Conservation (phyloP, 2,329 filamentous ascomycete genomes). For the Cordyceps cicadae region DNA sequence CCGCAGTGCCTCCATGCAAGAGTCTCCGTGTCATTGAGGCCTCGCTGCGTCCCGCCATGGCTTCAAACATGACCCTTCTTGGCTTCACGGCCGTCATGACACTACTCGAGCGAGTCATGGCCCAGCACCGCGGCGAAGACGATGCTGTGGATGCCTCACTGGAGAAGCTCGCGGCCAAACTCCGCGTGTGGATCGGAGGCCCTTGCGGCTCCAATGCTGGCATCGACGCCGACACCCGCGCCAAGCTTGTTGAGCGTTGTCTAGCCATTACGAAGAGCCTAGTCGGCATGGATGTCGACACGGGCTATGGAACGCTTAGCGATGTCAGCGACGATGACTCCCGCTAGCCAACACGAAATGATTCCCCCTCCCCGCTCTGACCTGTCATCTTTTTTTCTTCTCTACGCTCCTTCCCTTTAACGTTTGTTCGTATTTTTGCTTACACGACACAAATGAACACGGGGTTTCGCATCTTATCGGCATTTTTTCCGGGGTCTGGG, state of each 20-base stretch:
- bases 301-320: slow-evolving; percentile 51
- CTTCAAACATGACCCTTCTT: slow-evolving; percentile 44
- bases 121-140: slow-evolving; percentile 38
- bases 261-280: slow-evolving; percentile 46
- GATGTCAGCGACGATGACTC: slow-evolving; percentile 33
- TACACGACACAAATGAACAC: background rate
- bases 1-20: slow-evolving; percentile 26
- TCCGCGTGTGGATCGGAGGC: slow-evolving; percentile 55
- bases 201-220: slow-evolving; percentile 41
- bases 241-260: slow-evolving; percentile 41
- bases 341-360: background rate
- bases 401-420: background rate
- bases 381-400: background rate
- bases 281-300: slow-evolving; percentile 52
- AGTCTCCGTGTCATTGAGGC: slow-evolving; percentile 41
- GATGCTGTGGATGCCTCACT: slow-evolving; percentile 37
- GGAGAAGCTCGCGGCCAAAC: slow-evolving; percentile 47
- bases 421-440: background rate
- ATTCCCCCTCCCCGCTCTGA: background rate
- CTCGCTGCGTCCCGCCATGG: slow-evolving; percentile 35
- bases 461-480: background rate
- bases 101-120: slow-evolving; percentile 45
- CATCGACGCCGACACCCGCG: slow-evolving; percentile 42
- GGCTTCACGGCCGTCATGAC: slow-evolving; percentile 52
- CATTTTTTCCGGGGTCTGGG: background rate